Base-by-base conservation (phyloP, 2,329 filamentous ascomycete species). In the Aspergillus fischeri region DNA sequence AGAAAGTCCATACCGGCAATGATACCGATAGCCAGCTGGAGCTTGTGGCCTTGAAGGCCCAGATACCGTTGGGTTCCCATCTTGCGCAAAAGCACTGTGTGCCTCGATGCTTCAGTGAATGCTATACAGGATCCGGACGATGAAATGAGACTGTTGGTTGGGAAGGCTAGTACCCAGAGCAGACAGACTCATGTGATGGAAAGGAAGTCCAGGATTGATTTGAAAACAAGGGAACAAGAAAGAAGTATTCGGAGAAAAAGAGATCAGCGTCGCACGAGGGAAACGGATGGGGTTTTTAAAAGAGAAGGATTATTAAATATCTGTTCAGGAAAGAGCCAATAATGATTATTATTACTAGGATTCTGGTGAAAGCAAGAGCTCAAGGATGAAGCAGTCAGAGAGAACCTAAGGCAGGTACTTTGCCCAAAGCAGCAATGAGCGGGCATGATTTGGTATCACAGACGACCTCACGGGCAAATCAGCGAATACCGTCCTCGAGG, bases 1-100 rank as follows among this genome's bases (percentile, higher is more conserved):
- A 75, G 53, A 57, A 75, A 75, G 58, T 78, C 77, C 58, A 77
- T 68, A 45, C 77, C 77, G 32, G 77, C 77, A 58, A 78, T 72
- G 14, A 77, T 55, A 28, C 75, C 74, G 61, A 79, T 77, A 49
- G 75, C 76, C 29, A 77, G 63, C 55, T 77, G 74, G 38, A 79
- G 70, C 51, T 65, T 67, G 49, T 67, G 66, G 69, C 77, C 77
- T 59, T 67, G 68, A 14, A 78, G 71, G 65, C 76, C 76, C 60
- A 75, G 69, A 58, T 72, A 77, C 24, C 62, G 67, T 45, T 58
- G 65, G 42, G 65, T 63, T 35, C 58, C 54, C 62, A 67, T 70
- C 14, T 56, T 68, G 57, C 47, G 50, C 38, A 42, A 51, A 51
- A 32, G 17, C 17, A 11, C 35, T 17, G 8, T 27, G 10, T 53